Percentiles rank a stretch among this genome's conserved stretches.
Conservation (phyloP, 129 eudicot genomes). For the Lonicera japonica region DNA sequence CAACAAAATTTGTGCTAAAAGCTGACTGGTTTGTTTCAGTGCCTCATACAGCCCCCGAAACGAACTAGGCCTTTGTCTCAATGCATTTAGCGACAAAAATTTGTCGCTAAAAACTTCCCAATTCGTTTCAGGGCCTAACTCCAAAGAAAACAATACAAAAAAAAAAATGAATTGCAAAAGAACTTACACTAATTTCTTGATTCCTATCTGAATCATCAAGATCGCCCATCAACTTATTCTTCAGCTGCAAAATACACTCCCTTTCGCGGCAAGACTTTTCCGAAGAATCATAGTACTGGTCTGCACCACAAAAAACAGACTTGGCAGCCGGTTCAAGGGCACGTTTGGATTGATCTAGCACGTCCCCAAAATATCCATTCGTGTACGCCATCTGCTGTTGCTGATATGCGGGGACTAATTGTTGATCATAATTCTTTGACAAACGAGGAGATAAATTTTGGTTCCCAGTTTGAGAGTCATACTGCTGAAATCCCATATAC, state of each 20-base stretch:
- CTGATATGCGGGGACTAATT: not conserved
- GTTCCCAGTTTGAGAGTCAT: conserved; percentile 19
- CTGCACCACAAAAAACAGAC: too few relatives aligned
- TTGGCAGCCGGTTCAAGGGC: too few relatives aligned
- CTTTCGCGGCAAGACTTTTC: conserved; percentile 42
- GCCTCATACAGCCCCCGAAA: too few relatives aligned
- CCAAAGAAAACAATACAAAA: not conserved
- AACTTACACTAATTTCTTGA: conserved; percentile 57
- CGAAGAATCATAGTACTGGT: conserved; percentile 19
- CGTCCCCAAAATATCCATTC: not conserved
- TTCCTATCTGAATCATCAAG: conserved; percentile 44
- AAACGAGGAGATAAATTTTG: conserved; percentile 5
- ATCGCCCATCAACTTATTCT: conserved; percentile 49
- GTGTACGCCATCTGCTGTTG: not conserved
- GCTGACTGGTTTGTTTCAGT: too few relatives aligned
- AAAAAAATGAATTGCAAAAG: not conserved
- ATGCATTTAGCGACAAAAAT: too few relatives aligned
- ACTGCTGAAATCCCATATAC: conserved; percentile 45
- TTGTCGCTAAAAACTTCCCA: too few relatives aligned
- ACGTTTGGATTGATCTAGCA: not conserved
- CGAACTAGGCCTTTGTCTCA: too few relatives aligned
- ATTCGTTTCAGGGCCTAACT: too few relatives aligned
- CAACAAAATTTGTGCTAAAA: too few relatives aligned
- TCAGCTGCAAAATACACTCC: conserved; percentile 51
- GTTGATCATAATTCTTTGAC: conserved; percentile 2